Base-by-base conservation (phyloP, 1,284 basidiomycete genomes). In the Ganoderma meredithae region DNA sequence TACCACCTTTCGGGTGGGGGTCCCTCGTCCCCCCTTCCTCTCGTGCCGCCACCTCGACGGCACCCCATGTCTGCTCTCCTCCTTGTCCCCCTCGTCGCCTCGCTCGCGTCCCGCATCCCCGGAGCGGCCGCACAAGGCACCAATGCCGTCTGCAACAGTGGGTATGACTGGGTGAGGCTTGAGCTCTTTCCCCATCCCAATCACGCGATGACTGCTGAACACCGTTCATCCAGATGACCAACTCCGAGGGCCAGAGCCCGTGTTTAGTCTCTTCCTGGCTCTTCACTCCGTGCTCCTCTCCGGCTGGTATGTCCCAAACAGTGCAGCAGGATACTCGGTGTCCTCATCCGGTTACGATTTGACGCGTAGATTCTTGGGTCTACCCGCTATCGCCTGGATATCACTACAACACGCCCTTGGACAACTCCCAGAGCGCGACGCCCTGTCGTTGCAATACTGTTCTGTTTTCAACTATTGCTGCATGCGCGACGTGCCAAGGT, bases 191-290 rank as follows among this genome's bases (percentile, higher is more conserved):
- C n/a, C 7, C 36, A 36, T 9, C 40, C n/a, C 40, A 44, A 27
- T 64, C 15, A 22, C 49, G 22, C 25, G 41, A 49, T 49, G 33
- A n/a, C 56, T 22, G 6, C 10, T 22, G 5, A 40, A 60, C 22
- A 10, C 7, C 22, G n/a, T 15, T 4, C 36, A 6, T 6, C 15
- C 36, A 72, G 71, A 72, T 72, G 71, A 27, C 15, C 22, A 72
- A 72, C 33, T 65, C 67, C 27, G 55, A 66, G 59, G 64, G 62
- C 3, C 71, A 72, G 40, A 72, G 67, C 31, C 71, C 71, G 17
- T 72, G 71, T 43, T 52, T 72, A 22, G 31, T 72, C 7, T 49
- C 71, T 0, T 70, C 69, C 3, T 72, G 66, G 19, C 68, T 72
- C 41, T 63, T 71, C 44, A 55, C 65, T 1, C 69, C 69, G 17